A percentile compares a stretch with the other conserved stretches of the same genome.
Evolutionary conservation across 176 grass and related monocot species (phyloP).

Genomic region (Oryza rufipogon): DNA sequence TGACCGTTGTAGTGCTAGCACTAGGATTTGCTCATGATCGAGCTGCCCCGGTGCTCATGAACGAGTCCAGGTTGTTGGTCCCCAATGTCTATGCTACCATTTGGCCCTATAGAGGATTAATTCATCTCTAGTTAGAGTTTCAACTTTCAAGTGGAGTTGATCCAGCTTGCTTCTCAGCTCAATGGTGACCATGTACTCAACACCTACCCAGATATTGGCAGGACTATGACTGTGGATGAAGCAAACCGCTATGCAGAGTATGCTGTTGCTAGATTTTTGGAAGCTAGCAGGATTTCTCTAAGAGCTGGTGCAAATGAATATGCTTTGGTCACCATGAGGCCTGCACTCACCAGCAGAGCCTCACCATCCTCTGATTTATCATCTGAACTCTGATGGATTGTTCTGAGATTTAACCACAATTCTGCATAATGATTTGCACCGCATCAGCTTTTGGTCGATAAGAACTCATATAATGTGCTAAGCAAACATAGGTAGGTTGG

Average conservation of each 20-base stretch:
- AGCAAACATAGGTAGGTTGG: not conserved
- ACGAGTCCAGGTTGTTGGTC: too few relatives aligned
- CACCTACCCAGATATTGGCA: conserved; percentile 94
- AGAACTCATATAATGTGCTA: not conserved
- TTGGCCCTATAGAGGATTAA: conserved; percentile 75
- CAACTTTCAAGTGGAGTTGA: conserved; percentile 99
- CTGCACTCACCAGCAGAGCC: conserved; percentile 85
- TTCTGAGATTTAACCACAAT: not conserved
- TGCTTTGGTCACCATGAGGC: conserved; percentile 89
- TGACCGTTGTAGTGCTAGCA: too few relatives aligned
- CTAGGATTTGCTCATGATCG: too few relatives aligned
- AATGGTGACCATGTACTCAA: conserved; percentile 94
- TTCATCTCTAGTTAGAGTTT: conserved; percentile 73
- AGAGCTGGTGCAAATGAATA: conserved; percentile 91
- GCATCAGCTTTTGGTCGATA: not conserved
- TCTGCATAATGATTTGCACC: not conserved
- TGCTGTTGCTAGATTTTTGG: conserved; percentile 88
- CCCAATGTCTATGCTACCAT: conserved; percentile 69
- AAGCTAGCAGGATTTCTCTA: conserved; percentile 86
- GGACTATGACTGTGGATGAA: conserved; percentile 77
- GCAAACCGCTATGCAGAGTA: conserved; percentile 93
- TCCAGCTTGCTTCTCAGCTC: conserved; percentile 93
- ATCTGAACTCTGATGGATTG: conserved; percentile 50
- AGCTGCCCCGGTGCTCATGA: too few relatives aligned
- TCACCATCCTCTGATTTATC: conserved; percentile 51